Evolutionary conservation across 148 eudicot species (phyloP), one percentile per base, ranked within the genome.

Genomic region (Cornus controversa): DNA sequence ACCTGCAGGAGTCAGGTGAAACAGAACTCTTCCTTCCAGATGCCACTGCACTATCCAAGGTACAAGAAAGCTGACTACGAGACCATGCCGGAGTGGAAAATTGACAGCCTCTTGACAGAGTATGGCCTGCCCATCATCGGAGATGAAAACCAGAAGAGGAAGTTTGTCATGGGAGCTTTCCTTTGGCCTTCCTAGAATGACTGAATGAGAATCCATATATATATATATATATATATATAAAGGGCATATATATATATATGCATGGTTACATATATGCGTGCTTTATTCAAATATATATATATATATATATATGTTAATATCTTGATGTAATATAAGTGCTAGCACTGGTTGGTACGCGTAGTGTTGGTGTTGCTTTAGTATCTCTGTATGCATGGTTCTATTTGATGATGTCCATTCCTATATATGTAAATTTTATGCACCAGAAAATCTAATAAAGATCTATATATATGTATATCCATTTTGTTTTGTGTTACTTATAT

Each of bases 31-130:
- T 54, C 66, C 14, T 84, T 84, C 57, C 84, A 84, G 64, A 84
- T 84, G 87, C 87, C 87, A 15, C 28, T 84, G 36, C 87, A 84
- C 77, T 84, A 84, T 69, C 87, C 86, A 29, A 82, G 83, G 67
- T 82, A 79, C 83, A 82, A 65, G 24, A 62, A 74, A 25, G 77
- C 80, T 13, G 87, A 85, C 64, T 85, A 85, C 75, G 85, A 85
- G 67, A 62, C 71, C 23, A 85, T 85, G 87, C 85, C 87, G 4
- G 87, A 81, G 76, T 85, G 87, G 87, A 76, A 85, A 26, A 64
- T 85, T 10, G 85, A 85, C 16, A 69, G 79, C 75, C 71, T 85
- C 66, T 67, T 85, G 5, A 58, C 28, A 0, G 34, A 79, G 68
- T 85, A 85, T 6, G 87, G 87, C 6, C 73, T 85, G 50, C 87